A percentile compares a stretch with the other conserved stretches of the same genome.
These are phyloP conservation scores for Myochromella boudieri DNA, from an alignment of 768 basidiomycete genomes.

Conservation along the genomic window DNA sequence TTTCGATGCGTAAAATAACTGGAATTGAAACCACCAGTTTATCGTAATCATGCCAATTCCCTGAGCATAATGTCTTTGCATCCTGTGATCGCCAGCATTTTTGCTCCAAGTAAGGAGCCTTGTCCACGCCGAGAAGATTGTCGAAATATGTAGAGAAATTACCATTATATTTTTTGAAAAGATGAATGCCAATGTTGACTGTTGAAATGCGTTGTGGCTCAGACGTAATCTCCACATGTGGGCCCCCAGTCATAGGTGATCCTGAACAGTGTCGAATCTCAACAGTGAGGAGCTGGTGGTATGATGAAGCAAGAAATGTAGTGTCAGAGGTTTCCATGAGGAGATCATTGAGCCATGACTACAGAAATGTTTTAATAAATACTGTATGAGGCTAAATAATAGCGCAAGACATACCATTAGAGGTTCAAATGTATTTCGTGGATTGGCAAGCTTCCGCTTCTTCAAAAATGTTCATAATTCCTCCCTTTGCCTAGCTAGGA, in stretches of 20 bases:
- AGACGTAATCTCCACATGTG: conserved; percentile 1
- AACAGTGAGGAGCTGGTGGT: background rate
- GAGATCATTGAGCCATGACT: no score
- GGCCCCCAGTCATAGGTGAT: background rate
- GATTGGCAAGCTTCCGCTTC: no score
- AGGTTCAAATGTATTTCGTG: no score
- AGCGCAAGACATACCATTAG: no score
- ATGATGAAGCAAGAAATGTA: no score
- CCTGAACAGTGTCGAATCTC: conserved; percentile 3
- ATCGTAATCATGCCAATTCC: conserved; percentile 9
- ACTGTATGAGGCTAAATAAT: no score
- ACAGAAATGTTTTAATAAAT: no score
- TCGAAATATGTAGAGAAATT: background rate
- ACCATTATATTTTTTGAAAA: background rate
- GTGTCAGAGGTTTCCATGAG: no score
- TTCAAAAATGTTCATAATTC: no score
- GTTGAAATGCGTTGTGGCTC: background rate
- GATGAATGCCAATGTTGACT: background rate
- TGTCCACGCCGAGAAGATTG: background rate
- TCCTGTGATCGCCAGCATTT: conserved; percentile 21
- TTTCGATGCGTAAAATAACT: conserved; percentile 18
- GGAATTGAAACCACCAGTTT: conserved; percentile 21
- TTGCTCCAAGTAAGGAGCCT: background rate
- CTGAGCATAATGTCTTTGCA: conserved; percentile 15
- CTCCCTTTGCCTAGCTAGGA: no score